Percentiles rank a stretch among this genome's conserved stretches.
Conservation (phyloP, 805 yeast genomes). For the Dipodascus albidus region DNA sequence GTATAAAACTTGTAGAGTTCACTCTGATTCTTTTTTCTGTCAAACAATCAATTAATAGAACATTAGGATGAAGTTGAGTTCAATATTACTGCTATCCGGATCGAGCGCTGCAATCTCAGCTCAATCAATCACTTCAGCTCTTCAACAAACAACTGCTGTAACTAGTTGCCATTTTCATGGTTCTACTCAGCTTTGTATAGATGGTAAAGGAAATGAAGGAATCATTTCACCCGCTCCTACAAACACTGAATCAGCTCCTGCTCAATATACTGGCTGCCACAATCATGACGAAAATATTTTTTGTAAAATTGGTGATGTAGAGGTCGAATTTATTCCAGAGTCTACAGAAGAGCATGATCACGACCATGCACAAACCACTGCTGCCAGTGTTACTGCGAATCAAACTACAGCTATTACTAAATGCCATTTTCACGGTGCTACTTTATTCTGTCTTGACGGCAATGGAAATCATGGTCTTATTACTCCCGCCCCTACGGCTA, state of each 20-base stretch:
- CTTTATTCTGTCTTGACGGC: neutral
- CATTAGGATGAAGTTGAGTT: neutral
- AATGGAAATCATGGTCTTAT: neutral
- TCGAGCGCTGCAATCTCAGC: neutral
- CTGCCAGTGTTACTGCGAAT: neutral
- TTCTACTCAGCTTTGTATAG: neutral
- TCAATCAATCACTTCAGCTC: neutral
- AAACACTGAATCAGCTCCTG: neutral
- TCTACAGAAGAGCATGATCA: neutral
- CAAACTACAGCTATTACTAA: neutral
- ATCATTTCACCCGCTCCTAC: neutral
- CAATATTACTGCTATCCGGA: neutral
- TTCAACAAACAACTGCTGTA: neutral
- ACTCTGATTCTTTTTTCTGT: neutral
- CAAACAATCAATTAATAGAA: neutral
- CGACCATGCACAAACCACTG: neutral
- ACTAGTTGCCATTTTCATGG: neutral
- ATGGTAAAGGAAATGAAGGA: neutral
- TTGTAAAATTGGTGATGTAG: neutral
- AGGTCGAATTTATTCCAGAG: slow-evolving; percentile 2
- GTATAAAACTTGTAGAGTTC: neutral
- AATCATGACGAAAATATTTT: neutral
- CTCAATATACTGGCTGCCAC: slow-evolving; percentile 5
- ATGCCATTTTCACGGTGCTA: neutral
- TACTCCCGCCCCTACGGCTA: neutral